phyloP scores from a whole-genome alignment of 805 yeast genomes.

The Suhomyces pyralidae region DNA sequence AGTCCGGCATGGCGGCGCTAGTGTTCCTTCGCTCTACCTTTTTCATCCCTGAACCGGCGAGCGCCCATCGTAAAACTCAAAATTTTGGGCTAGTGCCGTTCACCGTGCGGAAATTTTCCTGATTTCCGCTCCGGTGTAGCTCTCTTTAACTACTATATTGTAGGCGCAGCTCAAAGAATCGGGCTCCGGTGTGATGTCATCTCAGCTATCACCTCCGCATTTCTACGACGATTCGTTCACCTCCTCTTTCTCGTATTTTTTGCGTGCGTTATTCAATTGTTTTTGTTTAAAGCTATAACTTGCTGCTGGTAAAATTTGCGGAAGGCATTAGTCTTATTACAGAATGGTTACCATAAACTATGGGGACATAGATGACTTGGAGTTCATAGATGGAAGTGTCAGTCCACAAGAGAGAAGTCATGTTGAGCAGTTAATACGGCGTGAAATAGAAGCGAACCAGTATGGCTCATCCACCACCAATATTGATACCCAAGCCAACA shows the following conservation, averaged over 20 bases:
- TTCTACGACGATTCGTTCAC: neutral
- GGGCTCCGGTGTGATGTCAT: neutral
- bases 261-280: neutral
- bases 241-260: neutral
- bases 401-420: conserved; percentile 33
- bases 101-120: neutral
- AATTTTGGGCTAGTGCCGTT: neutral
- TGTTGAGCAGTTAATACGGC: conserved; percentile 33
- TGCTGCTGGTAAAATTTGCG: neutral
- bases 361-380: conserved; percentile 36
- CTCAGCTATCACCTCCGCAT: neutral
- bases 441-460: conserved; percentile 16
- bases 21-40: neutral
- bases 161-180: neutral
- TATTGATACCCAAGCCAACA: neutral
- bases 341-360: conserved; percentile 19
- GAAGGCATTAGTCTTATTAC: neutral
- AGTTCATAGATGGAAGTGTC: conserved; percentile 36
- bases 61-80: neutral
- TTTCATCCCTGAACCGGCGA: neutral
- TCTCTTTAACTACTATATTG: neutral
- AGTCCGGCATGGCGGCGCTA: neutral
- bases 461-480: conserved; percentile 7
- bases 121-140: neutral
- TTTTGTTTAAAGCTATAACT: neutral